phyloP scores from a whole-genome alignment of 495 filamentous ascomycete species.

The Pyrenula aspistea region DNA sequence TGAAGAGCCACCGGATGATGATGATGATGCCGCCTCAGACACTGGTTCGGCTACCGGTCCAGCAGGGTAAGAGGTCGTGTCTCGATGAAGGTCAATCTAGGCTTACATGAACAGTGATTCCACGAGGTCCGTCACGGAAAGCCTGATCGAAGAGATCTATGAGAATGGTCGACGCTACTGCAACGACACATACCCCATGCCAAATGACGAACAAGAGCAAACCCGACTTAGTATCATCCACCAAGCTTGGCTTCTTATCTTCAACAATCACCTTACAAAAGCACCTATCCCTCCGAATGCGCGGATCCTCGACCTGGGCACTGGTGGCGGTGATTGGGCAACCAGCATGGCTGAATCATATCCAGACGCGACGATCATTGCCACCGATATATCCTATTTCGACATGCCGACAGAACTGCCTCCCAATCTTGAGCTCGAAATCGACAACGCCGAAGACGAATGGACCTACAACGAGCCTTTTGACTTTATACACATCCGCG shows the following conservation, averaged over 20 bases:
- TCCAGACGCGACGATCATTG: slow-evolving; percentile 51
- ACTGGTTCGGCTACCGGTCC: slow-evolving; percentile 12
- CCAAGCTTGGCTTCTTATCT: slow-evolving; percentile 48
- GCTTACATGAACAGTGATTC: slow-evolving; percentile 30
- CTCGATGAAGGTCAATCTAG: too few species aligned
- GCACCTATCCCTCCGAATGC: slow-evolving; percentile 39
- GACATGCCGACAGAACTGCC: slow-evolving; percentile 31
- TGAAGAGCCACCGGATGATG: not conserved
- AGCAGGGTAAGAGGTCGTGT: slow-evolving; percentile 21
- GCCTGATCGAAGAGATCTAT: slow-evolving; percentile 39
- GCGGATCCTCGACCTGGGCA: slow-evolving; percentile 58
- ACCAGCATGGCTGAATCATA: slow-evolving; percentile 55
- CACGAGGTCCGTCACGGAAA: slow-evolving; percentile 45
- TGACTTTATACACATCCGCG: slow-evolving; percentile 55
- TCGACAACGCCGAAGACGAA: slow-evolving; percentile 50
- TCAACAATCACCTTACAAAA: slow-evolving; percentile 46
- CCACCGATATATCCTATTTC: slow-evolving; percentile 50
- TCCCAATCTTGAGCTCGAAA: slow-evolving; percentile 58
- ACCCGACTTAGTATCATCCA: slow-evolving; percentile 57
- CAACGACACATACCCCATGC: slow-evolving; percentile 57
- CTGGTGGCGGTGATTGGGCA: slow-evolving; percentile 64
- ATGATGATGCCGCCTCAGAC: slow-evolving; percentile 11
- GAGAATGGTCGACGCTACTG: slow-evolving; percentile 62
- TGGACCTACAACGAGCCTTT: slow-evolving; percentile 44
- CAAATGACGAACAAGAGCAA: slow-evolving; percentile 64